Conservation (phyloP, 23 red algal genomes). For the Agarophyton chilense region DNA sequence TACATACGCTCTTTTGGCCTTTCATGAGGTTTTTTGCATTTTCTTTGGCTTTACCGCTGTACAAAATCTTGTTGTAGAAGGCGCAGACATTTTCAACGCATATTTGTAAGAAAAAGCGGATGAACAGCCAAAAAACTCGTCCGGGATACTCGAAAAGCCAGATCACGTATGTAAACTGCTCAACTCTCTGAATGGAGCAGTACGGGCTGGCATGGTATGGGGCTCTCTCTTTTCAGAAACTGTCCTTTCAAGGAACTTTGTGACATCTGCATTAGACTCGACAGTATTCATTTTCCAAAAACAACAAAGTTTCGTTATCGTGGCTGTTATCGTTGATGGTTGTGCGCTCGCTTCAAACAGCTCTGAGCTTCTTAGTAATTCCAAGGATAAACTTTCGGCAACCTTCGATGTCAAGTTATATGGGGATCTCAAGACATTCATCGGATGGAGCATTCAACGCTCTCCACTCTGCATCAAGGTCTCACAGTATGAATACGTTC, state of each 20-base stretch:
- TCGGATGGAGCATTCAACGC: background rate
- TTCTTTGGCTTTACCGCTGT: conserved; percentile 6
- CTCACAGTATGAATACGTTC: too few relatives aligned
- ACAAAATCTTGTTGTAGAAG: background rate
- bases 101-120: conserved; percentile 28
- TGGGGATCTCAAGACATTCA: background rate
- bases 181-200: too few relatives aligned
- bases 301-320: background rate
- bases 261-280: background rate
- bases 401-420: too few relatives aligned
- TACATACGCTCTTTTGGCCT: conserved; percentile 19
- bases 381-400: background rate
- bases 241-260: too few relatives aligned
- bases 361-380: too few relatives aligned
- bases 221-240: too few relatives aligned
- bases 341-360: background rate
- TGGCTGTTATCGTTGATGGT: background rate
- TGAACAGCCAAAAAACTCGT: too few relatives aligned
- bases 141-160: too few relatives aligned
- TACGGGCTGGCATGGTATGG: too few relatives aligned
- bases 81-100: background rate
- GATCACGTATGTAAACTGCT: too few relatives aligned
- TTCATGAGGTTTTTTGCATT: conserved; percentile 26
- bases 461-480: background rate
- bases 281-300: background rate